Evolutionary conservation across 345 rosid species (phyloP), one percentile per base, ranked within the genome.

Genomic region (Noccaea bulbosa): DNA sequence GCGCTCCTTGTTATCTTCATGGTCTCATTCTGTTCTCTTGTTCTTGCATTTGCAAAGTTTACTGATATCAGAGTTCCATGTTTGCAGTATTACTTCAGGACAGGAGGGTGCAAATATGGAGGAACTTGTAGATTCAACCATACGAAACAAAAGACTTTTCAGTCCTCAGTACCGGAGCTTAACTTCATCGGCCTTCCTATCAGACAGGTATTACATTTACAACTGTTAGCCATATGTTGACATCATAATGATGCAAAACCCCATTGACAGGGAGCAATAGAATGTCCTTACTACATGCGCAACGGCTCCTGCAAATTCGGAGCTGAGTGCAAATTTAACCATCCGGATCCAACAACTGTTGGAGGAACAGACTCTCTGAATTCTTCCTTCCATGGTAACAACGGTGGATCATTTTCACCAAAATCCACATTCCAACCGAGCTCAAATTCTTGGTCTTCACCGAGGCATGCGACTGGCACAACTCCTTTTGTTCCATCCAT

Each of bases 31-130:
- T 20, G 2, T 20, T 27, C 2, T 24, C 30, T 24, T 27, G 30
- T 27, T 27, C 30, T 27, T 27, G 30, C 30, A 27, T 27, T 27
- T 27, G 30, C 30, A 27, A 27, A 27, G 30, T 27, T 27, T 27
- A 27, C 62, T 67, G 17, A 65, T 40, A 8, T n/a, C 3, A 27
- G 2, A 38, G 62, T 47, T 16, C n/a, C n/a, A n/a, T 46, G 4
- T 60, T 65, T 76, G 76, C 88, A 94, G 99, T 94, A 84, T 79
- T 94, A 85, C 86, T 78, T 91, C 69, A 88, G 85, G 77, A 88
- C 90, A 58, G 98, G 97, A 32, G 99, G 99, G 30, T 94, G 99
- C 70, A 94, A 89, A 82, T 94, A 76, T 77, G 98, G 98, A 57
- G 83, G 82, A 62, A 81, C 86, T 65, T 94, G 99, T 80, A 85